Base-by-base conservation (phyloP, 495 filamentous ascomycete genomes). In the Lineolata rhizophorae region DNA sequence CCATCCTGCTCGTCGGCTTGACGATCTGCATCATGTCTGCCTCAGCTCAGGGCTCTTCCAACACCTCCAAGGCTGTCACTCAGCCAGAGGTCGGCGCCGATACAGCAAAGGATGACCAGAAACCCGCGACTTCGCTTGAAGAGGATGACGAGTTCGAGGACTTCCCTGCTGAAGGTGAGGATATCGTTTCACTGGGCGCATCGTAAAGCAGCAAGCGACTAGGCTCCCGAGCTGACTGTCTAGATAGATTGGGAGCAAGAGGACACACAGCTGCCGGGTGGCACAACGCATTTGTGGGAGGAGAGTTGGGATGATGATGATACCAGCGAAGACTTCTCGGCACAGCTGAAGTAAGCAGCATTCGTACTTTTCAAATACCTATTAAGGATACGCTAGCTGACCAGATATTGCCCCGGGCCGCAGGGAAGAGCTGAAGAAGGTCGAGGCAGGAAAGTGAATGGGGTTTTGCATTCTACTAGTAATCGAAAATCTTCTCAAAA, bases 241-340 rank as follows among this genome's bases (percentile, higher is more conserved):
- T 8, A 18, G 32, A 16, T 21, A 93, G 83, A 94, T 53, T 94
- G 83, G 83, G 57, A 68, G 27, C 64, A 76, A 44, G 80, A 90
- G 50, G 78, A 87, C 41, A 73, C 77, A 39, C 80, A 91, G 51
- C 72, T 81, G 29, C 70, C 74, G 14, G 57, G 58, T 35, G 43
- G 56, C 45, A 77, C 70, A 41, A 70, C 72, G 41, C 81, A 94
- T 60, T 57, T 97, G 36, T 97, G 87, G 87, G 87, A 97, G 60
- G 87, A 97, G 64, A 94, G 82, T 60, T 97, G 87, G 87, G 87
- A 97, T 55, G 87, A 97, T 45, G 87, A 97, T 52, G 87, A 95
- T 60, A 83, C 82, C 35, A 84, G 64, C 43, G 90, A 95, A 51
- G 87, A 97, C 44, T 97, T 97, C 50, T 82, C 83, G 9, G 68